phyloP scores from a whole-genome alignment of 305 asterid species.

The Rubia balearica region DNA sequence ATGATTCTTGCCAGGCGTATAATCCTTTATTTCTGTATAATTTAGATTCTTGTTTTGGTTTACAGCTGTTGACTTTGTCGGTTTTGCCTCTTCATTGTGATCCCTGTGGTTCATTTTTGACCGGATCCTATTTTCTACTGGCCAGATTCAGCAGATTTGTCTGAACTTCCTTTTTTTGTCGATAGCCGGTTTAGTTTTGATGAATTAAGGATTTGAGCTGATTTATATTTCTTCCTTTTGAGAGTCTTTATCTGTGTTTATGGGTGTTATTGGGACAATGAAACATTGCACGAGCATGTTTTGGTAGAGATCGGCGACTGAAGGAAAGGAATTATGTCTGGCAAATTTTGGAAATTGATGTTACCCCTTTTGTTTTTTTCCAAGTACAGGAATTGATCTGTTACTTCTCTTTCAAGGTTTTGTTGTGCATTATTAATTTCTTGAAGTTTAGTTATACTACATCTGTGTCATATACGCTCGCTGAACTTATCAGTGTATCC shows the following conservation, averaged over 20 bases:
- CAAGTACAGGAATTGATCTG: not conserved
- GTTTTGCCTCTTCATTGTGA: not conserved
- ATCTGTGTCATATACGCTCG: not conserved
- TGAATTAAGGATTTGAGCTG: not conserved
- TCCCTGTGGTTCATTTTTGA: not conserved
- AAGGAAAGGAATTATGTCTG: not conserved
- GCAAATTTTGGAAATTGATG: not conserved
- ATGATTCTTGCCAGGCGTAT: not conserved
- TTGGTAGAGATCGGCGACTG: not conserved
- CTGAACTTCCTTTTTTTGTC: not conserved
- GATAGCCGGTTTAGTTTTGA: not conserved
- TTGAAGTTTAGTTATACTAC: not conserved
- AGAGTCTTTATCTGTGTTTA: not conserved
- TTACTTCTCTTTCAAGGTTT: not conserved
- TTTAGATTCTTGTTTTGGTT: not conserved
- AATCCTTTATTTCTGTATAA: not conserved
- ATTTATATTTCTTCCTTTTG: not conserved
- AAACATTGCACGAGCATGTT: not conserved
- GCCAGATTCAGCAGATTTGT: not conserved
- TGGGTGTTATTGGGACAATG: not conserved
- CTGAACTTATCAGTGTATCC: not conserved
- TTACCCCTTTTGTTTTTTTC: not conserved
- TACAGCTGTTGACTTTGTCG: not conserved
- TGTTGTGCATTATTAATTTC: not conserved
- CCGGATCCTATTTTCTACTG: not conserved